phyloP scores from a whole-genome alignment of 1,284 basidiomycete genomes.

The Ganoderma leucocontextum region DNA sequence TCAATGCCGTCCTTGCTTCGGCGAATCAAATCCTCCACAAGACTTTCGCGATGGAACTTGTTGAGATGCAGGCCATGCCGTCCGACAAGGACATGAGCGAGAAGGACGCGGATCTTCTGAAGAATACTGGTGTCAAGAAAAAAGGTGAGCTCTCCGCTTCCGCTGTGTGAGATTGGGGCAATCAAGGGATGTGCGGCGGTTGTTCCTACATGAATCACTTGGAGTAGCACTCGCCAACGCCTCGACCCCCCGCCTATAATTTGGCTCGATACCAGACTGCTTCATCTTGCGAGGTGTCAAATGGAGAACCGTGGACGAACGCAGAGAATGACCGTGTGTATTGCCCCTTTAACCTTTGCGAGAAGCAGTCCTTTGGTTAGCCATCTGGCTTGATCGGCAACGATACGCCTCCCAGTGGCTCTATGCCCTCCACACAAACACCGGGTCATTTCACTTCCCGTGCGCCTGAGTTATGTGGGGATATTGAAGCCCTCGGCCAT shows the following conservation, averaged over 20 bases:
- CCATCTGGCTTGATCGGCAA: background rate
- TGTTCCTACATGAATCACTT: background rate
- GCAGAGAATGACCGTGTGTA: no score
- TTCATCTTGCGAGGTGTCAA: background rate
- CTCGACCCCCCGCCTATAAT: no score
- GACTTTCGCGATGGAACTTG: constrained; percentile 79
- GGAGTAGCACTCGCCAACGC: background rate
- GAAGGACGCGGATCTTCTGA: constrained; percentile 56
- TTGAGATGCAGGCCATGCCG: constrained; percentile 73
- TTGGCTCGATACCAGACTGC: background rate
- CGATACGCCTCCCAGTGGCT: no score
- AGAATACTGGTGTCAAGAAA: constrained; percentile 63
- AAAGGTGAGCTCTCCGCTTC: constrained; percentile 44
- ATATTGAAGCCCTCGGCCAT: no score
- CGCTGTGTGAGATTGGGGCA: background rate
- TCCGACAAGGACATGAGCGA: constrained; percentile 47
- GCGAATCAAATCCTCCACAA: constrained; percentile 67
- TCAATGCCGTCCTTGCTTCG: constrained; percentile 60
- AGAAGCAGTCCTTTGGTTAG: background rate
- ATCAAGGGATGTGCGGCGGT: background rate
- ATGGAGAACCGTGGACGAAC: background rate
- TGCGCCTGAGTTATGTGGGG: no score
- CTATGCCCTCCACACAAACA: no score
- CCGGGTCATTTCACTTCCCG: no score
- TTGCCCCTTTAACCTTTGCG: background rate